Conservation (phyloP, 148 eudicot species). For the Amaranthus hypochondriacus region DNA sequence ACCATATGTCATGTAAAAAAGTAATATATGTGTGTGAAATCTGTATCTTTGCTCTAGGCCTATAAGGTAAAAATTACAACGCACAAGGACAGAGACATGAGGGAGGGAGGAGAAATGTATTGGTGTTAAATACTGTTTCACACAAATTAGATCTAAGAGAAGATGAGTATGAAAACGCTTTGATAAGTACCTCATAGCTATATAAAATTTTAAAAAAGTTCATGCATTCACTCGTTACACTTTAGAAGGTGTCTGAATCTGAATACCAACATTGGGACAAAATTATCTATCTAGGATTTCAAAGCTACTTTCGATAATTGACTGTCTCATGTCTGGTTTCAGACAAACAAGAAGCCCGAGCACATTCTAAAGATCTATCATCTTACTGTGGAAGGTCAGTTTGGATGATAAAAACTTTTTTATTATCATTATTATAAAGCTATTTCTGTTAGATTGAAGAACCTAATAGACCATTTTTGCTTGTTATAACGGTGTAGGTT, state of each 20-base stretch:
- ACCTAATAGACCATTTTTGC: constrained; percentile 5
- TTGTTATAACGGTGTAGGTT: constrained; percentile 49
- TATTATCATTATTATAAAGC: background rate
- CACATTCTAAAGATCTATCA: constrained; percentile 88
- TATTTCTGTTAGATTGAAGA: background rate
- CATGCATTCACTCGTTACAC: too few relatives aligned
- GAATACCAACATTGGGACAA: background rate
- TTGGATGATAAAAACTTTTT: background rate
- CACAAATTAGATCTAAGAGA: too few relatives aligned
- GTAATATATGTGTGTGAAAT: background rate
- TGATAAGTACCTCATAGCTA: too few relatives aligned
- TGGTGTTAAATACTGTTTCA: background rate
- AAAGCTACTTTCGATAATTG: background rate
- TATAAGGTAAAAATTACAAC: background rate
- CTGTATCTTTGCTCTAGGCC: background rate
- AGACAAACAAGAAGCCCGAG: constrained; percentile 94
- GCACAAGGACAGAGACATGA: background rate
- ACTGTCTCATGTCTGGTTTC: constrained; percentile 12
- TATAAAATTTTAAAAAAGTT: too few relatives aligned
- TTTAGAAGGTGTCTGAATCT: too few relatives aligned
- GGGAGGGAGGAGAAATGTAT: background rate
- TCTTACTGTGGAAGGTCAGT: constrained; percentile 91
- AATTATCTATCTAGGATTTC: background rate
- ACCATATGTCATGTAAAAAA: background rate
- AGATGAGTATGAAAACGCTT: too few relatives aligned